phyloP scores from a whole-genome alignment of 306 rosid genomes.

The Begonia masoniana region DNA sequence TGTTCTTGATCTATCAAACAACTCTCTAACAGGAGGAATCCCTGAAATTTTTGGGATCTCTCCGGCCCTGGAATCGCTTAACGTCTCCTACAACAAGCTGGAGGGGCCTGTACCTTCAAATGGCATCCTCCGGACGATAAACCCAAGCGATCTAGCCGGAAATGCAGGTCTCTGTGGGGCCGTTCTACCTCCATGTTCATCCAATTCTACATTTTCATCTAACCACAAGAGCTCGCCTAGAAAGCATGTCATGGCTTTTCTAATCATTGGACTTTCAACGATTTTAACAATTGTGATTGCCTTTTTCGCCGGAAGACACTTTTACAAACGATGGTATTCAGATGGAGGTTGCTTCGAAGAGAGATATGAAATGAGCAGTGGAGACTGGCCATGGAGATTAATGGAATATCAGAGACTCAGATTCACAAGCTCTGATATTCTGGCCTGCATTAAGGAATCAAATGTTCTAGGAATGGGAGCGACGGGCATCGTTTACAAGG shows the following conservation, averaged over 20 bases:
- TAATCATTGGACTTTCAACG: constrained; percentile 59
- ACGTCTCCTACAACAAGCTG: constrained; percentile 71
- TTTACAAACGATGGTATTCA: constrained; percentile 58
- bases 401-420: constrained; percentile 84
- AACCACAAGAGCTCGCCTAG: constrained; percentile 28
- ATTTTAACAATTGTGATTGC: constrained; percentile 35
- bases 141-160: constrained; percentile 63
- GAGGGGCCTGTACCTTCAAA: constrained; percentile 74
- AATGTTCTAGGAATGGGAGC: constrained; percentile 91
- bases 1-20: constrained; percentile 80
- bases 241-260: constrained; percentile 45
- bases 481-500: constrained; percentile 76
- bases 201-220: constrained; percentile 24
- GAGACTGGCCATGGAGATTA: constrained; percentile 97
- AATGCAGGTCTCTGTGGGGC: constrained; percentile 71
- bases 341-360: constrained; percentile 55
- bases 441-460: constrained; percentile 75
- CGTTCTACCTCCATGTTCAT: constrained; percentile 57
- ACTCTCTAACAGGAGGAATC: constrained; percentile 75
- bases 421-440: constrained; percentile 61
- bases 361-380: constrained; percentile 46
- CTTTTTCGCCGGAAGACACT: constrained; percentile 33
- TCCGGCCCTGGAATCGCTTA: constrained; percentile 78
- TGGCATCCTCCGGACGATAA: constrained; percentile 69
- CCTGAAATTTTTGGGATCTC: constrained; percentile 76